Conservation (phyloP, 2,329 filamentous ascomycete species). For the Periglandula ipomoeae region DNA sequence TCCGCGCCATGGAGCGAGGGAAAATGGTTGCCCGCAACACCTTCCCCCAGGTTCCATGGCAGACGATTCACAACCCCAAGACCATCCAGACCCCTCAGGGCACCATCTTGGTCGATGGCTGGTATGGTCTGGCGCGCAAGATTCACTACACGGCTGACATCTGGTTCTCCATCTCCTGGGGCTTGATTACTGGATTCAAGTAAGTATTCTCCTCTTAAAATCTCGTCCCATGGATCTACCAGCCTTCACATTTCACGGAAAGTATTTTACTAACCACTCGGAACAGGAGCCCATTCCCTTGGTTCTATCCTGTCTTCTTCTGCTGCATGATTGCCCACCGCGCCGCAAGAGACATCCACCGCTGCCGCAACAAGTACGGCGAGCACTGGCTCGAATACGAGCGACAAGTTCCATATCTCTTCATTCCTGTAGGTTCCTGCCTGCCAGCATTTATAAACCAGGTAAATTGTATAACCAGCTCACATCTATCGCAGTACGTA, state of each 20-base stretch:
- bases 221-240: too few relatives aligned
- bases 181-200: conserved; percentile 40
- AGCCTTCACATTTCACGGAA: not conserved
- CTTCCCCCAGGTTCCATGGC: conserved; percentile 85
- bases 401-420: conserved; percentile 69
- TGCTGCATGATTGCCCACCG: conserved; percentile 73
- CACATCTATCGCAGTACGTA: not conserved
- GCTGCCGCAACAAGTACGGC: conserved; percentile 73
- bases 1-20: conserved; percentile 71
- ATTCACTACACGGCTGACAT: conserved; percentile 41
- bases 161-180: conserved; percentile 42
- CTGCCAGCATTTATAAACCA: not conserved
- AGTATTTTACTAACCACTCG: conserved; percentile 5
- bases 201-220: conserved; percentile 18
- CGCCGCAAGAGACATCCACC: conserved; percentile 64
- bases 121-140: conserved; percentile 69
- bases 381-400: conserved; percentile 76
- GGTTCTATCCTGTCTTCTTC: conserved; percentile 88
- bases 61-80: conserved; percentile 70
- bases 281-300: conserved; percentile 64
- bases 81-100: conserved; percentile 65
- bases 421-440: conserved; percentile 54
- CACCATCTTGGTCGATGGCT: conserved; percentile 73
- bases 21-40: conserved; percentile 61
- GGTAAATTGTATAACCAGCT: not conserved